Evolutionary conservation across 2,329 filamentous ascomycete species (phyloP).

Genomic region (Stachybotrys chlorohalonatus): DNA sequence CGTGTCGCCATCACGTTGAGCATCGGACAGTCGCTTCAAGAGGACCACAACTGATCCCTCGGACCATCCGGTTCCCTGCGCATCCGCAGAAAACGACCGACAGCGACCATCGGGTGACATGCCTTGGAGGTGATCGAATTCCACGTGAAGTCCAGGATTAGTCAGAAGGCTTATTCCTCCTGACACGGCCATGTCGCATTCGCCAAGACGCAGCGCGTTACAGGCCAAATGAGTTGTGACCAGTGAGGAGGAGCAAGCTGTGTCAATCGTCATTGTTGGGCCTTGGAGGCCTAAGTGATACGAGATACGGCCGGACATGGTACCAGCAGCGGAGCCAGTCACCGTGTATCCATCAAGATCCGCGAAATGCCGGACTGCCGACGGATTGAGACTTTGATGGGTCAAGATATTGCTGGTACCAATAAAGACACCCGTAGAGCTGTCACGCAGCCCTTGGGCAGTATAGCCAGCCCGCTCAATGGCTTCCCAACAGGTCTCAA

Average conservation of each 20-base stretch:
- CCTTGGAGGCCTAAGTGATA: conserved; percentile 34
- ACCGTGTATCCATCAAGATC: conserved; percentile 7
- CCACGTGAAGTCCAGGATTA: conserved; percentile 6
- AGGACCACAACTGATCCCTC: conserved; percentile 19
- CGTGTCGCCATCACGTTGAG: conserved; percentile 29
- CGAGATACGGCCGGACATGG: conserved; percentile 8
- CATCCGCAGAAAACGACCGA: conserved; percentile 24
- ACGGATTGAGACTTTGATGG: neutral
- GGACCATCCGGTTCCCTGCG: conserved; percentile 8
- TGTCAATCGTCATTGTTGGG: conserved; percentile 39
- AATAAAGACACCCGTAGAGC: conserved; percentile 34
- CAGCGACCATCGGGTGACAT: conserved; percentile 9
- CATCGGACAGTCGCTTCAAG: conserved; percentile 32
- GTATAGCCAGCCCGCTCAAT: conserved; percentile 39
- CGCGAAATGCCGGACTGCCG: neutral
- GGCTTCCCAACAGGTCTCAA: conserved; percentile 40
- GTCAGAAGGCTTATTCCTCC: conserved; percentile 8
- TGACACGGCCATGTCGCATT: conserved; percentile 8
- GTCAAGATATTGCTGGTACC: conserved; percentile 24
- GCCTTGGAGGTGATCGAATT: conserved; percentile 6
- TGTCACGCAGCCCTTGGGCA: conserved; percentile 31
- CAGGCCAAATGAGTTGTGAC: conserved; percentile 38
- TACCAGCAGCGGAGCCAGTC: conserved; percentile 5
- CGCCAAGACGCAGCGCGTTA: conserved; percentile 24
- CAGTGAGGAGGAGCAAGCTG: conserved; percentile 39